These are phyloP conservation scores for Cutaneotrichosporon sp. DNA, from an alignment of 1,284 basidiomycete genomes.

Conservation along the genomic window DNA sequence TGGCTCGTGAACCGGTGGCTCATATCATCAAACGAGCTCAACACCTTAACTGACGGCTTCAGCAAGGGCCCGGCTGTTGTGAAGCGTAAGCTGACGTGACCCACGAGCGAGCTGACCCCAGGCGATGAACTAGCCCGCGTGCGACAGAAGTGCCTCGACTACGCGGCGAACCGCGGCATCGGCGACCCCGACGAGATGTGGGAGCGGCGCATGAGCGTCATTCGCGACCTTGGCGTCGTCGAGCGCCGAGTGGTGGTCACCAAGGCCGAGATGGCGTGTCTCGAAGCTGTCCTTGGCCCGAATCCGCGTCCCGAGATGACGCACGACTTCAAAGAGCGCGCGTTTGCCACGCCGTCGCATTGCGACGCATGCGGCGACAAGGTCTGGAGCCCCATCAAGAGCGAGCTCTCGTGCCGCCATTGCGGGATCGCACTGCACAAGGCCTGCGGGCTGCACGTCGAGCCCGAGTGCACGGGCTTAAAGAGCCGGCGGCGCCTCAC, in stretches of 20 bases:
- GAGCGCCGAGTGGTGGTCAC: slow-evolving; percentile 23
- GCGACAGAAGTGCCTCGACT: slow-evolving; percentile 12
- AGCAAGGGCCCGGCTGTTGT: slow-evolving; percentile 7
- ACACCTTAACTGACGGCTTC: slow-evolving; percentile 13
- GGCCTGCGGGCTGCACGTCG: slow-evolving; percentile 24
- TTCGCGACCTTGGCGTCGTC: slow-evolving; percentile 22
- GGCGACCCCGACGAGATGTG: slow-evolving; percentile 28
- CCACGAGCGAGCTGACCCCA: background rate
- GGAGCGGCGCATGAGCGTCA: slow-evolving; percentile 21
- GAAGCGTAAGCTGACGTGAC: slow-evolving; percentile 19
- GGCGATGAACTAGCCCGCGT: slow-evolving; percentile 14
- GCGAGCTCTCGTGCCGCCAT: slow-evolving; percentile 21
- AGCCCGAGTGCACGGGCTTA: slow-evolving; percentile 25
- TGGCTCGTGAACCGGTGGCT: slow-evolving; percentile 30
- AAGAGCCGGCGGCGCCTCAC: slow-evolving; percentile 14
- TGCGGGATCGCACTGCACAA: slow-evolving; percentile 27
- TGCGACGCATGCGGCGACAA: slow-evolving; percentile 26
- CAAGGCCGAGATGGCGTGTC: slow-evolving; percentile 23
- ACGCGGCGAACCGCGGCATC: slow-evolving; percentile 20
- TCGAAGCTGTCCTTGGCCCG: slow-evolving; percentile 25
- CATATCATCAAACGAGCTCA: slow-evolving; percentile 1
- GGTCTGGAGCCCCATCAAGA: slow-evolving; percentile 24
- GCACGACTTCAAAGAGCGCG: slow-evolving; percentile 29
- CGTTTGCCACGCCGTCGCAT: slow-evolving; percentile 19
- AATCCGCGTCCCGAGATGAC: slow-evolving; percentile 20